Evolutionary conservation across 2,329 filamentous ascomycete species (phyloP).

Genomic region (Pestalotiopsis sp.): DNA sequence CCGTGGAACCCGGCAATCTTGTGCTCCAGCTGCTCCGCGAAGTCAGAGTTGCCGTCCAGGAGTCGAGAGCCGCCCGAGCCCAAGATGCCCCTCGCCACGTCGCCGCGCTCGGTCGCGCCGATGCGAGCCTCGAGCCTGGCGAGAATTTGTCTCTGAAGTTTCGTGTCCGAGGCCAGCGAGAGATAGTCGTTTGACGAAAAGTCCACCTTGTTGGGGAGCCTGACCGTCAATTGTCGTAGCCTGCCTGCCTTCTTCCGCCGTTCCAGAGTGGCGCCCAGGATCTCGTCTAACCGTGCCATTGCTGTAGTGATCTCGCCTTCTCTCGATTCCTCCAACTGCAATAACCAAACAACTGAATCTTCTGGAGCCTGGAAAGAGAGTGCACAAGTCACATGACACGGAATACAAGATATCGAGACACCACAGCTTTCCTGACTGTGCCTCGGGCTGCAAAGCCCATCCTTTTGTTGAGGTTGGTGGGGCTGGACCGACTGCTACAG

Average conservation of each 20-base stretch:
- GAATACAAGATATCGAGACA: neutral
- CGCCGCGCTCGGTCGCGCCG: slow-evolving; percentile 9
- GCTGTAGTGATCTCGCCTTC: neutral
- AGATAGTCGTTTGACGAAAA: slow-evolving; percentile 83
- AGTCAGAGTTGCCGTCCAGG: slow-evolving; percentile 51
- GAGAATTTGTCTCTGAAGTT: neutral
- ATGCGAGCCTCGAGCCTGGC: neutral
- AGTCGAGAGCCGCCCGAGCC: slow-evolving; percentile 58
- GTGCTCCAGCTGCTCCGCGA: slow-evolving; percentile 48
- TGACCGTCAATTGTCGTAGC: slow-evolving; percentile 52
- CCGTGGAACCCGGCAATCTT: slow-evolving; percentile 51
- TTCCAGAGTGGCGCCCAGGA: slow-evolving; percentile 23
- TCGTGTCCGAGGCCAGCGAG: slow-evolving; percentile 53
- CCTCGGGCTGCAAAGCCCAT: neutral
- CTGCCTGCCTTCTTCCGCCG: slow-evolving; percentile 33
- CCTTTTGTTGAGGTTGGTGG: neutral
- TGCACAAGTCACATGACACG: neutral
- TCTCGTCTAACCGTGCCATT: slow-evolving; percentile 21
- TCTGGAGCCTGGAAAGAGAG: neutral
- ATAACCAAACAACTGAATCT: neutral
- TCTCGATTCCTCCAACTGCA: neutral
- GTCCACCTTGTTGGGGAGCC: slow-evolving; percentile 71
- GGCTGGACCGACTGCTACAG: neutral
- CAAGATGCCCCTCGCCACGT: slow-evolving; percentile 8
- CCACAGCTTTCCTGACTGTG: neutral